A percentile compares a stretch with the other conserved stretches of the same genome.
These are phyloP conservation scores for Fragaria nilgerrensis DNA, from an alignment of 306 rosid genomes.

Conservation along the genomic window DNA sequence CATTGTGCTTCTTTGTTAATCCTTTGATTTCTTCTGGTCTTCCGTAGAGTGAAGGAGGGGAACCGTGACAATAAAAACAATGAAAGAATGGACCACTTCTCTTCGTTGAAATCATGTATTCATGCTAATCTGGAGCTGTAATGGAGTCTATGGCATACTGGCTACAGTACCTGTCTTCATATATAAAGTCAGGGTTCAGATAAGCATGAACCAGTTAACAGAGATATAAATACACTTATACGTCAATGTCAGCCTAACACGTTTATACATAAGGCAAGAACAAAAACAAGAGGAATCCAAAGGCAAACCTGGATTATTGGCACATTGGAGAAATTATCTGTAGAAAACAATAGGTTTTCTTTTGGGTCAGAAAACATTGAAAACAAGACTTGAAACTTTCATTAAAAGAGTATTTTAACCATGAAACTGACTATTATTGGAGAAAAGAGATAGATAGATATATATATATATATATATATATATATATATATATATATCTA, in stretches of 20 bases:
- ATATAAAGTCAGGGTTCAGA: conserved; percentile 20
- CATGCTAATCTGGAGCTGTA: conserved; percentile 26
- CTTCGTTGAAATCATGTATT: conserved; percentile 3
- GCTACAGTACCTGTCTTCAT: conserved; percentile 8
- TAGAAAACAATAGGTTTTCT: not conserved
- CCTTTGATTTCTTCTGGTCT: not conserved
- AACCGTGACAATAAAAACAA: not conserved
- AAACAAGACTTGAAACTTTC: not conserved
- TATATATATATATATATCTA: too few relatives aligned
- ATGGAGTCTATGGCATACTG: conserved; percentile 5
- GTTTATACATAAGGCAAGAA: not conserved
- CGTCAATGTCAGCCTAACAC: not conserved
- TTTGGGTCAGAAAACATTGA: not conserved
- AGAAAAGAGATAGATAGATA: too few relatives aligned
- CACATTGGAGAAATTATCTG: not conserved
- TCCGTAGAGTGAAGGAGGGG: not conserved
- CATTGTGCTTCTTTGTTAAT: not conserved
- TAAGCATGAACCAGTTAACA: conserved; percentile 1
- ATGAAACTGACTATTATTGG: too few relatives aligned
- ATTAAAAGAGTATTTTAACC: too few relatives aligned
- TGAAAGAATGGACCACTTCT: conserved; percentile 20
- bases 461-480: too few relatives aligned
- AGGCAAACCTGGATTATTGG: not conserved
- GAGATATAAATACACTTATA: not conserved
- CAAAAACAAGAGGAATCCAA: not conserved